phyloP scores from a whole-genome alignment of 2,329 filamentous ascomycete species.

The Sclerotinia trifoliorum region DNA sequence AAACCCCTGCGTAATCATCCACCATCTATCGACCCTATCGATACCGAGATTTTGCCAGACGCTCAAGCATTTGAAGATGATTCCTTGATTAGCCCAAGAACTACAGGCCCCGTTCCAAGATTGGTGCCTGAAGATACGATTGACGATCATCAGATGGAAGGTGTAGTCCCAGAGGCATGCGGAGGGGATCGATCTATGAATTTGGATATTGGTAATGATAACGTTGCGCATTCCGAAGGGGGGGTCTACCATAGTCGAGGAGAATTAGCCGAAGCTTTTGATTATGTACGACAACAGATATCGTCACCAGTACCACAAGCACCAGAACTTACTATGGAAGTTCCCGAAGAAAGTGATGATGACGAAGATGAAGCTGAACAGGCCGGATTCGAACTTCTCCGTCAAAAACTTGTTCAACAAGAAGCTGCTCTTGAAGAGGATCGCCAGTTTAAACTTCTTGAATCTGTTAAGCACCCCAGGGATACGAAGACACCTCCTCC shows the following conservation, averaged over 20 bases:
- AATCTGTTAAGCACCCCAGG: constrained; percentile 30
- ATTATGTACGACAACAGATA: background rate
- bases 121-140: constrained; percentile 1
- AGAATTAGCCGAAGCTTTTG: background rate
- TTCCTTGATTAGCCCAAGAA: constrained; percentile 3
- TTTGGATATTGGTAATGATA: background rate
- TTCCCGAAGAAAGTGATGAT: constrained; percentile 28
- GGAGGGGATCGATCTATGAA: background rate
- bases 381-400: constrained; percentile 19
- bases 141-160: constrained; percentile 12
- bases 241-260: background rate
- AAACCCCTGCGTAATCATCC: background rate
- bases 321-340: constrained; percentile 22
- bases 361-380: constrained; percentile 27
- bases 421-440: constrained; percentile 22
- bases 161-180: background rate
- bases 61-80: constrained; percentile 14
- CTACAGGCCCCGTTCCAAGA: background rate
- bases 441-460: constrained; percentile 22
- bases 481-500: constrained; percentile 39
- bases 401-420: constrained; percentile 14
- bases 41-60: constrained; percentile 15
- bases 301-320: constrained; percentile 10
- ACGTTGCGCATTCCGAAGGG: background rate
- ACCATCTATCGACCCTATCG: background rate